phyloP scores from a whole-genome alignment of 208 protist genomes.

The Trypanosoma rangeli region DNA sequence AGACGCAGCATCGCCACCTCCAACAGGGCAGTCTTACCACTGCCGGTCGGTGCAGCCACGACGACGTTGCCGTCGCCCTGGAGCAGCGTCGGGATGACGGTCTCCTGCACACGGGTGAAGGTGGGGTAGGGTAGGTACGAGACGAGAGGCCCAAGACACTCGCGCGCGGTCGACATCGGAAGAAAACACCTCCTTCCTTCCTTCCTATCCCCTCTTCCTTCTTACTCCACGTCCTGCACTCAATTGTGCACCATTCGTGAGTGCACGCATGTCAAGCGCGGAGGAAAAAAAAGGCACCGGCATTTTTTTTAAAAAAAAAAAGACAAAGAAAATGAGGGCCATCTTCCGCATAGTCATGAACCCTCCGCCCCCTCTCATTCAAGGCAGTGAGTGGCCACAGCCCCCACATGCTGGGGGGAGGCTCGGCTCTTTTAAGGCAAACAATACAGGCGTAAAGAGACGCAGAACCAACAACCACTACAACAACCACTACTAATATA shows the following conservation, averaged over 20 bases:
- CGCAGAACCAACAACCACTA: neutral
- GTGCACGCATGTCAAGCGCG: no score
- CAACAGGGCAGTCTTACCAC: conserved; percentile 87
- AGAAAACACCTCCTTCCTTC: neutral
- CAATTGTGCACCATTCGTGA: no score
- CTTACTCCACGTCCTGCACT: neutral
- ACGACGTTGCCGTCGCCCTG: conserved; percentile 61
- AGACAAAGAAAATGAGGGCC: neutral
- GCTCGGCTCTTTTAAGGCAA: no score
- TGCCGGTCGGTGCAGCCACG: conserved; percentile 86
- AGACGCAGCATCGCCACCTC: conserved; percentile 89
- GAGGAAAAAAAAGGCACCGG: neutral
- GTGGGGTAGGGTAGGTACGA: conserved; percentile 45
- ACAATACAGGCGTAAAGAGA: neutral
- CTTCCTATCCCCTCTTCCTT: neutral
- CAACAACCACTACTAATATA: no score
- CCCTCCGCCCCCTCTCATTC: neutral
- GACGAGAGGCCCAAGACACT: conserved; percentile 47
- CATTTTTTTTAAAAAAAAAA: neutral
- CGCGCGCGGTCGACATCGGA: conserved; percentile 20
- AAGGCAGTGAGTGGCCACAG: neutral
- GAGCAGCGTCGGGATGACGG: conserved; percentile 60
- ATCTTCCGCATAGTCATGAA: neutral
- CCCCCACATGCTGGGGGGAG: neutral
- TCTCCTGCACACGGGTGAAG: conserved; percentile 77